These are phyloP conservation scores for Ashbya aceris DNA, from an alignment of 1,139 yeast species.

Conservation along the genomic window DNA sequence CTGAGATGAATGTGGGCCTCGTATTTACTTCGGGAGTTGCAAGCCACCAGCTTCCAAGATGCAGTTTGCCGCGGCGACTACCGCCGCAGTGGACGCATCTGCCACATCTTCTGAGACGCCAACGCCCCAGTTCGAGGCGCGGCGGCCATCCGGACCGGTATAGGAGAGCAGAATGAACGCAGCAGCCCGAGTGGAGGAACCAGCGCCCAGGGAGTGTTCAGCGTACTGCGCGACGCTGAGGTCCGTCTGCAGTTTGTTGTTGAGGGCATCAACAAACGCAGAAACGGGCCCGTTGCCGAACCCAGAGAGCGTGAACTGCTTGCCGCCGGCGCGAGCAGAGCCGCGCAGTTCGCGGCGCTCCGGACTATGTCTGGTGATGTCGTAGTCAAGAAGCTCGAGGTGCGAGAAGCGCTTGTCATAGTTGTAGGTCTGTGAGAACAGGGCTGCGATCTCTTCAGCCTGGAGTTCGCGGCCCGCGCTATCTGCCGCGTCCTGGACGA, in stretches of 20 bases:
- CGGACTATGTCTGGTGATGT: slow-evolving; percentile 32
- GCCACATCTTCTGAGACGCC: slow-evolving; percentile 92
- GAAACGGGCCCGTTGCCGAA: slow-evolving; percentile 94
- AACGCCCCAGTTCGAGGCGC: slow-evolving; percentile 73
- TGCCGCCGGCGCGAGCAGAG: slow-evolving; percentile 40
- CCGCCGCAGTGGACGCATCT: slow-evolving; percentile 76
- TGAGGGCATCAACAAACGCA: slow-evolving; percentile 72
- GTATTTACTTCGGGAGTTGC: slow-evolving; percentile 14
- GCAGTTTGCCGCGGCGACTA: slow-evolving; percentile 61
- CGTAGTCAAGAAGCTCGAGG: slow-evolving; percentile 43
- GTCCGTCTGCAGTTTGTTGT: slow-evolving; percentile 44
- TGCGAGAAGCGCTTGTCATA: slow-evolving; percentile 37
- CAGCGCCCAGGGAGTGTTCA: slow-evolving; percentile 88
- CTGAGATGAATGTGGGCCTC: too few species aligned
- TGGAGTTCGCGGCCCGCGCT: slow-evolving; percentile 75
- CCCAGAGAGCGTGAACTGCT: slow-evolving; percentile 46
- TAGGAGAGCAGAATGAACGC: slow-evolving; percentile 66
- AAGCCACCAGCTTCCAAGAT: slow-evolving; percentile 29
- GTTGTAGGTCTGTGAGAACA: slow-evolving; percentile 67
- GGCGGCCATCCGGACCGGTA: slow-evolving; percentile 36
- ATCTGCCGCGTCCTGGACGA: slow-evolving; percentile 80
- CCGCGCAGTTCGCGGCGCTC: slow-evolving; percentile 45
- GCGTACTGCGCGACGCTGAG: slow-evolving; percentile 76
- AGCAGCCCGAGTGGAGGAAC: slow-evolving; percentile 81
- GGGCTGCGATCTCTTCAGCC: slow-evolving; percentile 61